phyloP scores from a whole-genome alignment of 2,329 filamentous ascomycete species.

The Trematosphaeria pertusa region DNA sequence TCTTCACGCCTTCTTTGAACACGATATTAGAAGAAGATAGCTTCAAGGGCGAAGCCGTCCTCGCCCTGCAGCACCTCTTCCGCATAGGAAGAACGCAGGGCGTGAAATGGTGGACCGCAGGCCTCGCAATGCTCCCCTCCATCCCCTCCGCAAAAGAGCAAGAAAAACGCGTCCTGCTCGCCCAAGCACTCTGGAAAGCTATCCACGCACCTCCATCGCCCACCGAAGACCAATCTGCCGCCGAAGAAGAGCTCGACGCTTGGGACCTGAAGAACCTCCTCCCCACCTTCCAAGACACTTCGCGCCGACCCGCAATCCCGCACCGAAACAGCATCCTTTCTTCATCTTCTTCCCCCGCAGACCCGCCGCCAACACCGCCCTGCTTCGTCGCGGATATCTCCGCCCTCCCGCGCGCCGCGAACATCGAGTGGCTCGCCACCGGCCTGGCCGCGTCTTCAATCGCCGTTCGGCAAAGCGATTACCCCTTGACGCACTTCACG shows the following conservation, averaged over 20 bases:
- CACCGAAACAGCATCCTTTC: constrained; percentile 11
- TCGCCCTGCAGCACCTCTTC: constrained; percentile 89
- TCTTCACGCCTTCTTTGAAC: no score
- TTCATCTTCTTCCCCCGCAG: neutral
- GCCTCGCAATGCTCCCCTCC: constrained; percentile 61
- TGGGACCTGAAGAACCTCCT: constrained; percentile 69
- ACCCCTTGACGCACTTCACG: no score
- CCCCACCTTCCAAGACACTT: constrained; percentile 27
- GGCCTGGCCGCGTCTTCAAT: constrained; percentile 54
- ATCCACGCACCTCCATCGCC: constrained; percentile 23
- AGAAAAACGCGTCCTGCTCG: constrained; percentile 40
- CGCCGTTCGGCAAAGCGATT: neutral
- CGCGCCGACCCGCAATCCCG: constrained; percentile 52
- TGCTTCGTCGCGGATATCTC: constrained; percentile 79
- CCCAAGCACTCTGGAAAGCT: constrained; percentile 55
- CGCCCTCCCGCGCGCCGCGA: constrained; percentile 74
- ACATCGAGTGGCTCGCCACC: constrained; percentile 83
- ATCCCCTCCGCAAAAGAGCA: neutral
- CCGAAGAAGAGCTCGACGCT: constrained; percentile 61
- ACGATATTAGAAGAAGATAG: no score
- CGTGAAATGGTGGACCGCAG: constrained; percentile 77
- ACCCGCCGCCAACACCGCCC: constrained; percentile 57
- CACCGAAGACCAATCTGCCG: constrained; percentile 54
- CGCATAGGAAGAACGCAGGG: constrained; percentile 76
- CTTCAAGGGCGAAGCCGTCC: constrained; percentile 66